Percentiles rank a stretch among this genome's conserved stretches.
These are phyloP conservation scores for Zea luxurians DNA, from an alignment of 176 grass and related monocot genomes.

Conservation along the genomic window DNA sequence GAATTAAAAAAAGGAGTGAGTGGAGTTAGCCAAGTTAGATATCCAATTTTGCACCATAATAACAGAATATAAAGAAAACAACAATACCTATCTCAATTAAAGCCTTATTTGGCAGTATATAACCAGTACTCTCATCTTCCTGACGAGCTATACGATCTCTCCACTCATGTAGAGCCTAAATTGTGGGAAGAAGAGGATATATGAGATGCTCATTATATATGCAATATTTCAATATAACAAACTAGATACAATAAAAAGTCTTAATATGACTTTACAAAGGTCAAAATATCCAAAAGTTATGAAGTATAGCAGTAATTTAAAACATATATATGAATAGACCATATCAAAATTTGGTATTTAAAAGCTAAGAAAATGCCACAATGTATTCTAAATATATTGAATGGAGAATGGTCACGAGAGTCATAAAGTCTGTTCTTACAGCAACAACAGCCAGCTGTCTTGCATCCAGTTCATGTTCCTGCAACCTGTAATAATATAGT, in stretches of 20 bases:
- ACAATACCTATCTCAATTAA: slow-evolving; percentile 89
- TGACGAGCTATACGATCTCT: slow-evolving; percentile 78
- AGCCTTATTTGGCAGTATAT: slow-evolving; percentile 87
- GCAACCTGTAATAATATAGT: slow-evolving; percentile 59
- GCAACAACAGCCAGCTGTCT: slow-evolving; percentile 71
- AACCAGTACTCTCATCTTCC: slow-evolving; percentile 95
- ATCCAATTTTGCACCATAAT: slow-evolving; percentile 12
- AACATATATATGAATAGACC: background rate
- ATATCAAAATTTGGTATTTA: slow-evolving; percentile 3
- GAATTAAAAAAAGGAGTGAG: slow-evolving; percentile 18
- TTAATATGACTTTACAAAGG: slow-evolving; percentile 26
- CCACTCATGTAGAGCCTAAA: slow-evolving; percentile 76
- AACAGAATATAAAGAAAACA: slow-evolving; percentile 10
- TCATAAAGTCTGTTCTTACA: slow-evolving; percentile 60
- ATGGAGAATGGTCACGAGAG: slow-evolving; percentile 16
- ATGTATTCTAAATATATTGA: slow-evolving; percentile 24
- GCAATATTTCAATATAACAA: background rate
- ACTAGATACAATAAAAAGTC: background rate
- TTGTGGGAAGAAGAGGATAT: slow-evolving; percentile 14
- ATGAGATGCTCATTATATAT: slow-evolving; percentile 14
- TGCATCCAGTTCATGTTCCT: slow-evolving; percentile 72
- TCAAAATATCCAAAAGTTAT: background rate
- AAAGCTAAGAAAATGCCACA: background rate
- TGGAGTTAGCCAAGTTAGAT: slow-evolving; percentile 24
- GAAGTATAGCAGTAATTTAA: background rate